Evolutionary conservation across 306 rosid species (phyloP).

Genomic region (Glycine soja): DNA sequence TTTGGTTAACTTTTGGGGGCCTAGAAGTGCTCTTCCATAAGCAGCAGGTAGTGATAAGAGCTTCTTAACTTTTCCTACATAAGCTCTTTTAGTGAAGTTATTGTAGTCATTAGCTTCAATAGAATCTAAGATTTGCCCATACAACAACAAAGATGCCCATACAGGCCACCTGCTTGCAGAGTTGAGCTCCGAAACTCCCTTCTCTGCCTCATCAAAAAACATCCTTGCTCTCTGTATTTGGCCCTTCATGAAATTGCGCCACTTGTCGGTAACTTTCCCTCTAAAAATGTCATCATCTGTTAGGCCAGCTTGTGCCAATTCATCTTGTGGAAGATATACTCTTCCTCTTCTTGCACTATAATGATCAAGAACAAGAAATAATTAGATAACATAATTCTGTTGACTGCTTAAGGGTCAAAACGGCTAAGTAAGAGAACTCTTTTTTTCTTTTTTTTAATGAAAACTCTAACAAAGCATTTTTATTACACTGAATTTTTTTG

Average conservation of each 20-base stretch:
- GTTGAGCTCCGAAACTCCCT: slow-evolving; percentile 77
- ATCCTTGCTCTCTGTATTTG: slow-evolving; percentile 88
- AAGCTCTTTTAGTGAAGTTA: slow-evolving; percentile 90
- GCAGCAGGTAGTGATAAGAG: slow-evolving; percentile 78
- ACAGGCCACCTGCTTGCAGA: slow-evolving; percentile 97
- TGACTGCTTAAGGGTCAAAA: not conserved
- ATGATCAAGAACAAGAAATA: not conserved
- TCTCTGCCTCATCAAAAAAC: slow-evolving; percentile 95
- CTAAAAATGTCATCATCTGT: slow-evolving; percentile 80
- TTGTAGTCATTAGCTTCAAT: slow-evolving; percentile 96
- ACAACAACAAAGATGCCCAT: slow-evolving; percentile 82
- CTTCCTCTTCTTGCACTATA: slow-evolving; percentile 94
- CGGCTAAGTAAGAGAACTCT: not conserved
- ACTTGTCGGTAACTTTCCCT: slow-evolving; percentile 79
- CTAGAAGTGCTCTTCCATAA: slow-evolving; percentile 69
- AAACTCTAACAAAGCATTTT: not conserved
- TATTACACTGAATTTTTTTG: not conserved
- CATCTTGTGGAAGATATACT: slow-evolving; percentile 94
- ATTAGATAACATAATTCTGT: not conserved
- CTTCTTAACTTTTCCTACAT: slow-evolving; percentile 80
- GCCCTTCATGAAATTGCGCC: slow-evolving; percentile 89
- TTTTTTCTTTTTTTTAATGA: too few species aligned
- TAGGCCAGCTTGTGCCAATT: slow-evolving; percentile 82
- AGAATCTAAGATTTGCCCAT: slow-evolving; percentile 83
- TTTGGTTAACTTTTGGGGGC: slow-evolving; percentile 59